Base-by-base conservation (phyloP, 1,139 yeast species). In the Geotrichum australiense region DNA sequence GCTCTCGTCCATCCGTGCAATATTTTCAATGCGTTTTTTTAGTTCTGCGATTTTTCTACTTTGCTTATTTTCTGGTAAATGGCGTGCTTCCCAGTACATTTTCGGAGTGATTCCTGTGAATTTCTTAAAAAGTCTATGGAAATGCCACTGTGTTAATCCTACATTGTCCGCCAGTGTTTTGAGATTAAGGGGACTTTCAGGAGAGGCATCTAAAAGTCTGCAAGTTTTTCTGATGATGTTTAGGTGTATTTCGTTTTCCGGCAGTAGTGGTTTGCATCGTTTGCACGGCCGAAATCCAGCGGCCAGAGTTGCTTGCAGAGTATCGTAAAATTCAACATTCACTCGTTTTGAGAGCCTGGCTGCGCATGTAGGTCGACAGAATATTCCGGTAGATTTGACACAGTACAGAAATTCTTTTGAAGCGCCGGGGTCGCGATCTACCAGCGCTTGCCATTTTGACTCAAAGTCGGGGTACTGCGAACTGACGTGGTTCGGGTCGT, bases 91-190 rank as follows among this genome's bases (percentile, higher is more conserved):
- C 47, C 47, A 43, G 35, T 43, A 43, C 39, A 40, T 40, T 14
- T 37, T 21, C 6, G 47, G 47, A 21, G 47, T 43, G 25, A 43
- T 42, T 1, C 53, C 55, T 8, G 58, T 52, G 37, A 57, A 57
- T 32, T 50, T 49, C 30, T 57, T 55, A 45, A 59, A 59, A 14
- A 54, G 47, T 5, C 63, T 47, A 39, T 53, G 56, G 30, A 40
- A 40, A 16, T 59, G 60, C 61, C 62, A 58, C 41, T 55, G 55
- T 3, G 63, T 55, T 16, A 57, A 47, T 1, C 54, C 52, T 5
- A 47, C 53, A 18, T 37, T 24, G 25, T 47, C 44, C 19, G 54
- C 49, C 23, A 59, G 41, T 14, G 47, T 46, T 34, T 43, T 44
- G 14, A 53, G 41, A 2, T 43, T 42, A 1, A 50, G 48, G 11